Conservation (phyloP, 1,284 basidiomycete species). For the Cutaneotrichosporon sp. region DNA sequence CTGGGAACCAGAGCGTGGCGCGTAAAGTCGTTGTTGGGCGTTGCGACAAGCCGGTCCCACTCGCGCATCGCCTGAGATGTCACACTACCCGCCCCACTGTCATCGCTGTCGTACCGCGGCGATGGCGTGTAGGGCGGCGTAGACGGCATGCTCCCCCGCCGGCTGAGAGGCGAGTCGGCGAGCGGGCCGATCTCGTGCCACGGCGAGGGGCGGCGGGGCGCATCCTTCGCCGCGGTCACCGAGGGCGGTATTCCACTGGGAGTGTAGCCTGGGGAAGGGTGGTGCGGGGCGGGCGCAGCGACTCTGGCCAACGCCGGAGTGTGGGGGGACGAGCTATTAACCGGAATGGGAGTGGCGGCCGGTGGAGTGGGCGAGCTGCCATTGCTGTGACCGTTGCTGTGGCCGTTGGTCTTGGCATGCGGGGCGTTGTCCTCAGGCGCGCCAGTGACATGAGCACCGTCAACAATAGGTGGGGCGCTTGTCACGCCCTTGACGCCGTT, state of each 20-base stretch:
- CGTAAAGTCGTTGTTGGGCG: slow-evolving; percentile 30
- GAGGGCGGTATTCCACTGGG: background rate
- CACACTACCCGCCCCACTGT: slow-evolving; percentile 1
- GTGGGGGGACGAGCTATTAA: background rate
- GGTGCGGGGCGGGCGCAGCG: slow-evolving; percentile 3
- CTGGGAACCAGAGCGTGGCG: slow-evolving; percentile 39
- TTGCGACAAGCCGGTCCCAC: slow-evolving; percentile 41
- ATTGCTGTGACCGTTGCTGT: background rate
- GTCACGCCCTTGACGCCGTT: too few relatives aligned
- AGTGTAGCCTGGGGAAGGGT: background rate
- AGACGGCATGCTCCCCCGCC: slow-evolving; percentile 16
- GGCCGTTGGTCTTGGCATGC: background rate
- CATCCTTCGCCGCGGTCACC: background rate
- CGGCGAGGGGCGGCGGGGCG: slow-evolving; percentile 43
- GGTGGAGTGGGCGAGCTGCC: background rate
- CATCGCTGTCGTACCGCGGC: slow-evolving; percentile 1
- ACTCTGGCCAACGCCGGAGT: background rate
- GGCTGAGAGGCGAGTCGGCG: background rate
- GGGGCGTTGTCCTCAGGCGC: too few relatives aligned
- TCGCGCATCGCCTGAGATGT: slow-evolving; percentile 37
- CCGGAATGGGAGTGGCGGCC: background rate
- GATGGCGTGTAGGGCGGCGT: slow-evolving; percentile 1
- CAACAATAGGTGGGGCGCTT: background rate
- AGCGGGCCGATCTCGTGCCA: slow-evolving; percentile 47
- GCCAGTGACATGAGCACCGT: background rate